Evolutionary conservation across 169 alveolate genomes (phyloP), one percentile per base, ranked within the genome.

Genomic region (Cryptosporidium bovis): DNA sequence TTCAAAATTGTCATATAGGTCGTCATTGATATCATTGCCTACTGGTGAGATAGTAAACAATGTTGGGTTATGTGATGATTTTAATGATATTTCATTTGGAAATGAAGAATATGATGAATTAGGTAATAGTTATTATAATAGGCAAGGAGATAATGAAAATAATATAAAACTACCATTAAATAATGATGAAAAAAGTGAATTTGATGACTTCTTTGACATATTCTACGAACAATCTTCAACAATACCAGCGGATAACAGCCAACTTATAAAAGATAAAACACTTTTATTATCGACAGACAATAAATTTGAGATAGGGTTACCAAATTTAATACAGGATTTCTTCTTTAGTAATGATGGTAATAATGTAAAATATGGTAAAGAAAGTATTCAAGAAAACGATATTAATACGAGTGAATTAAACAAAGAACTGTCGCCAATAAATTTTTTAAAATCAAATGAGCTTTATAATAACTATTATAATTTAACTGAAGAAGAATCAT

Each of bases 191-290:
- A 71, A 20, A 18, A 62, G 20, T 77, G 87, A 55, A 33, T 77
- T 77, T 77, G 87, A 62, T 77, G 87, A 77, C 64, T 77, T 77
- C 18, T 77, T 77, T 60, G 87, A 77, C 40, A 44, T 77, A 58
- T 77, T 77, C 56, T 77, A 77, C 40, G 87, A 77, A 56, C 87
- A 56, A 77, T 58, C 87, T 48, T 60, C 69, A 5, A 40, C 71
- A 27, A 56, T 77, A 40, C 18, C 64, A 24, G 71, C 64, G 18
- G 71, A 77, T 77, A 77, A 53, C 4, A 71, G 71, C 2, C 87
- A 77, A 60, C 24, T 77, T 77, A 40, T 48, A 16, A 77, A 77
- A 4, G 55, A 62, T 60, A 53, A 60, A 18, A 46, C 51, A 44
- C 33, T 77, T 27, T 18, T 77, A 5, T 46, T 56, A 60, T 12